A percentile compares a stretch with the other conserved stretches of the same genome.
These are phyloP conservation scores for Eucalyptus globulus DNA, from an alignment of 345 rosid genomes.

Conservation along the genomic window DNA sequence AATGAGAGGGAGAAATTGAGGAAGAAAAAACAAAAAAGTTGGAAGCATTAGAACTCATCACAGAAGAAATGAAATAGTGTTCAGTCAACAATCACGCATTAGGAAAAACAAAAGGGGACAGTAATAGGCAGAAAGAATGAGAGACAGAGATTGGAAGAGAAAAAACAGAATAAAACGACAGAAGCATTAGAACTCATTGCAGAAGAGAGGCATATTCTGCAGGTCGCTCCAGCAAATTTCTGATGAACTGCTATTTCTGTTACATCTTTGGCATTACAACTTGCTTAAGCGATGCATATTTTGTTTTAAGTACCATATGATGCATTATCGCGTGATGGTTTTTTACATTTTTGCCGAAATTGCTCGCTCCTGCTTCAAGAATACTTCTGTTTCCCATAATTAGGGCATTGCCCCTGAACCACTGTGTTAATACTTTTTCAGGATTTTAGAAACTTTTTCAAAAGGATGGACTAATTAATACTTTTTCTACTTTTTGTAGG, in stretches of 20 bases:
- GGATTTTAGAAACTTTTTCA: not conserved
- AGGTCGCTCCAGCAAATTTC: not conserved
- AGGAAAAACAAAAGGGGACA: not conserved
- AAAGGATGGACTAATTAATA: not conserved
- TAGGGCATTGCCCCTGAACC: not conserved
- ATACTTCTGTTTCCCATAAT: not conserved
- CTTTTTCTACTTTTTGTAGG: constrained; percentile 25
- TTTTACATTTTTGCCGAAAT: not conserved
- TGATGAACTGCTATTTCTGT: not conserved
- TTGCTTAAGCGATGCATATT: not conserved
- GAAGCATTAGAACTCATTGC: not conserved
- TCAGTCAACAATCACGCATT: not conserved
- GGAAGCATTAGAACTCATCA: not conserved
- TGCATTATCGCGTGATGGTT: not conserved
- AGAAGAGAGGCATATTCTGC: not conserved
- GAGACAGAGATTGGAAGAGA: not conserved
- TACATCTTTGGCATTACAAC: not conserved
- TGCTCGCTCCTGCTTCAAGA: not conserved
- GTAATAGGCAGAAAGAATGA: not conserved
- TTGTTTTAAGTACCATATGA: not conserved
- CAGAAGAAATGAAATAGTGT: not conserved
- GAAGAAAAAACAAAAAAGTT: not conserved
- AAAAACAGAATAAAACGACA: not conserved
- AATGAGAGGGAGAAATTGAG: not conserved
- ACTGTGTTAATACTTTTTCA: not conserved